Base-by-base conservation (phyloP, 2,329 filamentous ascomycete species). In the Xylariaceae sp. region DNA sequence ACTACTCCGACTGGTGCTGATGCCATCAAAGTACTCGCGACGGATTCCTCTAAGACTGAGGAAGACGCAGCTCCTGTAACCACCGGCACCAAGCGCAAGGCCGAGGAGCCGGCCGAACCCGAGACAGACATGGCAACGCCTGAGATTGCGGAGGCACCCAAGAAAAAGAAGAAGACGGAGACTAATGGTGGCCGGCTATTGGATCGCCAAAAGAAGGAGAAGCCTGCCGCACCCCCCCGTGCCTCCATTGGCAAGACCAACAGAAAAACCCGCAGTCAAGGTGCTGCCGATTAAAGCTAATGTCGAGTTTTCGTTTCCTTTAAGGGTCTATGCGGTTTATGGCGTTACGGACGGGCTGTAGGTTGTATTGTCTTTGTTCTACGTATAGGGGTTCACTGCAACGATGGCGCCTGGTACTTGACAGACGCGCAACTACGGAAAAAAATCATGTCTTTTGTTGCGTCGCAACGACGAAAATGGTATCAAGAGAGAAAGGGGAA, bases 111-210 rank as follows among this genome's bases (percentile, higher is more conserved):
- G 18, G 58, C 63, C 47, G 55, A 58, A 37, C 39, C 61, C 10
- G 66, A 66, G 15, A 53, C 51, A n/a, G 51, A 61, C 7, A 53
- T 17, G 3, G 51, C 58, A 7, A 61, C 62, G 6, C 48, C 62
- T 35, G 51, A 61, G 4, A 57, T 65, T 18, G 62, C 66, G 4
- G 72, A 72, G 58, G 70, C 69, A 2, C 61, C 66, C 1, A 73
- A 73, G 49, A 79, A 78, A 67, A 79, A 78, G 63, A 79, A 78
- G 67, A 79, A 78, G 63, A 69, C 72, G 55, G 78, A 75, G 64
- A 70, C 74, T 5, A 72, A 74, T 48, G 72, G 74, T 47, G 66
- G 66, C 47, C 73, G 67, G 59, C 74, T 74, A 56, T 66, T 64
- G n/a, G 72, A 71, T 15, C 70, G 73, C 7, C 71, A 73, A 7